Evolutionary conservation across 768 basidiomycete genomes (phyloP).

Genomic region (Tylopilus balloui): DNA sequence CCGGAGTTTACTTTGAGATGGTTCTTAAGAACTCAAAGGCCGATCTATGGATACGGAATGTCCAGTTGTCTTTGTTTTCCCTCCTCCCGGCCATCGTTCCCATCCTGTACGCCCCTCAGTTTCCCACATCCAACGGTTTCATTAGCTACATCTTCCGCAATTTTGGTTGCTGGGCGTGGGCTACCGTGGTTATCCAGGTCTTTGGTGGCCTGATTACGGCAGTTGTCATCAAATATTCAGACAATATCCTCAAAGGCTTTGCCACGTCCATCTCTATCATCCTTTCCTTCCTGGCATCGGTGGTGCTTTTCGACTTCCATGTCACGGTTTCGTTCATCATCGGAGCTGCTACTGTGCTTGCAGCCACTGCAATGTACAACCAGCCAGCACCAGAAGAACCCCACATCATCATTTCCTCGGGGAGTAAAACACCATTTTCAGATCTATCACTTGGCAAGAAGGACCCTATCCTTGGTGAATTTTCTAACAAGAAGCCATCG

Average conservation of each 20-base stretch:
- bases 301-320: slow-evolving; percentile 83
- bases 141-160: slow-evolving; percentile 67
- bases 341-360: slow-evolving; percentile 80
- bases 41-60: slow-evolving; percentile 88
- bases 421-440: slow-evolving; percentile 35
- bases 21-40: slow-evolving; percentile 79
- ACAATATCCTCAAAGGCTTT: slow-evolving; percentile 96
- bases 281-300: slow-evolving; percentile 89
- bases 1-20: slow-evolving; percentile 94
- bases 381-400: slow-evolving; percentile 48
- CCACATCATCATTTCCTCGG: slow-evolving; percentile 31
- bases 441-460: slow-evolving; percentile 44
- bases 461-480: slow-evolving; percentile 59
- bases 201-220: slow-evolving; percentile 93
- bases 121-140: slow-evolving; percentile 43
- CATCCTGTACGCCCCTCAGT: slow-evolving; percentile 53
- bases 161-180: slow-evolving; percentile 95
- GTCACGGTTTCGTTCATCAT: slow-evolving; percentile 86
- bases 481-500: slow-evolving; percentile 43
- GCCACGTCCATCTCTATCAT: slow-evolving; percentile 93
- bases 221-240: slow-evolving; percentile 94
- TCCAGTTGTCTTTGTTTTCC: slow-evolving; percentile 85
- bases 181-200: slow-evolving; percentile 85
- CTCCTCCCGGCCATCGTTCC: slow-evolving; percentile 86
- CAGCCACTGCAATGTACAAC: slow-evolving; percentile 95